These are phyloP conservation scores for Apocynum venetum DNA, from an alignment of 257 asterid species.

Conservation along the genomic window DNA sequence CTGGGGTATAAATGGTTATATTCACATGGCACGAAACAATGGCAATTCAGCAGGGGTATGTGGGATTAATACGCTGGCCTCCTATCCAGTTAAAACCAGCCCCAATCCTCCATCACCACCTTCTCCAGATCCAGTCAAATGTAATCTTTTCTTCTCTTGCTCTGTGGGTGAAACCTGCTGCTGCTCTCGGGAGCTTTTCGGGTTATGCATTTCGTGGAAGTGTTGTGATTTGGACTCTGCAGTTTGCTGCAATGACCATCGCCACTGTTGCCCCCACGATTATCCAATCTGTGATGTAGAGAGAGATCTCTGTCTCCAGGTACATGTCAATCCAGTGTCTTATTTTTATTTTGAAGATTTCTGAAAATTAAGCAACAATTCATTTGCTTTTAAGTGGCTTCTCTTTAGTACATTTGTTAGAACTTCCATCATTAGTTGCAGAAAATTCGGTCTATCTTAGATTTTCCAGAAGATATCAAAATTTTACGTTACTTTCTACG, in stretches of 20 bases:
- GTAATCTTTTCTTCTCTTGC: slow-evolving; percentile 64
- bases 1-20: slow-evolving; percentile 92
- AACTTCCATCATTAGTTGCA: background rate
- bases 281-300: slow-evolving; percentile 70
- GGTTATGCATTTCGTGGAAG: slow-evolving; percentile 74
- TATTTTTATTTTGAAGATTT: background rate
- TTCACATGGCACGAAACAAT: slow-evolving; percentile 55
- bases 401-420: background rate
- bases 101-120: slow-evolving; percentile 89
- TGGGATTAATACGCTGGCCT: slow-evolving; percentile 78
- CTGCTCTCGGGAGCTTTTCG: slow-evolving; percentile 54
- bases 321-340: slow-evolving; percentile 14
- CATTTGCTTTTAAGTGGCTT: background rate
- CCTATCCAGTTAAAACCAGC: slow-evolving; percentile 83
- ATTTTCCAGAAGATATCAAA: background rate
- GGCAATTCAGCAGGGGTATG: slow-evolving; percentile 61
- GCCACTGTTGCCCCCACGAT: slow-evolving; percentile 72
- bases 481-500: background rate
- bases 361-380: too few relatives aligned
- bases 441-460: background rate
- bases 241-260: slow-evolving; percentile 65
- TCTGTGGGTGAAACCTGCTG: slow-evolving; percentile 81
- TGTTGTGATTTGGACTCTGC: slow-evolving; percentile 76
- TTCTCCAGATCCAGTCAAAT: slow-evolving; percentile 58
- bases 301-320: slow-evolving; percentile 67